These are phyloP conservation scores for Termitomyces titanicus DNA, from an alignment of 768 basidiomycete species.

Conservation along the genomic window DNA sequence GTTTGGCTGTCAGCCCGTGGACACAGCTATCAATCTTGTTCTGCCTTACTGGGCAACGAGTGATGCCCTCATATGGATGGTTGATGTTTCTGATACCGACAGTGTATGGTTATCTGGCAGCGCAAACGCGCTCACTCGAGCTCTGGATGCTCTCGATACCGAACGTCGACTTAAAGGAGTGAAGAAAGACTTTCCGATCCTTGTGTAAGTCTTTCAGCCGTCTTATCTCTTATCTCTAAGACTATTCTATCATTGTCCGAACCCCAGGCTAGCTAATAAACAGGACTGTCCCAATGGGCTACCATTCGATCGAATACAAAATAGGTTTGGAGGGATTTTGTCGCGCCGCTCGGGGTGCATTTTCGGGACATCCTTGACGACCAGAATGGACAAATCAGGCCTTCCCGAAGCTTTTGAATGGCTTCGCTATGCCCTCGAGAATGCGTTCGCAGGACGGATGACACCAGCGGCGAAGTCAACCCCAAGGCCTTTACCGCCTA, in stretches of 20 bases:
- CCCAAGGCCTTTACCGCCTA: conserved; percentile 4
- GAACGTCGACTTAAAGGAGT: background rate
- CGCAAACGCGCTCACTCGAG: conserved; percentile 40
- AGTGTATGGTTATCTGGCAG: conserved; percentile 43
- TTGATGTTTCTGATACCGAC: conserved; percentile 48
- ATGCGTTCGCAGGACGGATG: conserved; percentile 13
- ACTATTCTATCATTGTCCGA: background rate
- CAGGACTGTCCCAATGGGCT: conserved; percentile 53
- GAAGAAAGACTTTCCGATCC: conserved; percentile 10
- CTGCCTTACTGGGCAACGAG: conserved; percentile 23
- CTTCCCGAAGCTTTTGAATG: conserved; percentile 38
- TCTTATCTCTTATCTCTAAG: conserved; percentile 30
- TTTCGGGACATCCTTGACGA: conserved; percentile 21
- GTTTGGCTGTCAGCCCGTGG: conserved; percentile 42
- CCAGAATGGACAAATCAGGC: conserved; percentile 21
- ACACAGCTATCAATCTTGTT: conserved; percentile 33
- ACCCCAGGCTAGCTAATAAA: conserved; percentile 52
- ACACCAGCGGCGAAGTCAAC: background rate
- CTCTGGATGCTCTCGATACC: conserved; percentile 25
- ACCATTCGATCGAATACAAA: conserved; percentile 43
- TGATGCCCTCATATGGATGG: conserved; percentile 63
- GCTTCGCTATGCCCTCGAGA: conserved; percentile 29
- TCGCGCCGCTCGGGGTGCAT: conserved; percentile 25
- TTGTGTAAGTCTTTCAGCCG: conserved; percentile 25
- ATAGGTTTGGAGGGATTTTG: conserved; percentile 26